Base-by-base conservation (phyloP, 768 basidiomycete genomes). In the Lyophyllum decastes region DNA sequence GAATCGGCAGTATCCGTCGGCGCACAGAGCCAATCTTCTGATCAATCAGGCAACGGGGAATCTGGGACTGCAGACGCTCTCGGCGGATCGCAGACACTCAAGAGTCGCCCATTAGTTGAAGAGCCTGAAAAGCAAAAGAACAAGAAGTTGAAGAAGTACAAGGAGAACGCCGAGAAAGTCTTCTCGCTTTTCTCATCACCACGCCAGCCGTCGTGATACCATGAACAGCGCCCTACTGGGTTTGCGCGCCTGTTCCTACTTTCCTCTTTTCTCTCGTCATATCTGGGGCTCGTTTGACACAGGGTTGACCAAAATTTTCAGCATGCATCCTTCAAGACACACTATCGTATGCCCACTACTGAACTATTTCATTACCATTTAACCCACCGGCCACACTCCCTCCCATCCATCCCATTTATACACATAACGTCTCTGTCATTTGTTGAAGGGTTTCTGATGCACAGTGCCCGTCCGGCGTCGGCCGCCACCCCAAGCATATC, bases 161-260 rank as follows among this genome's bases (percentile, higher is more conserved):
- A 92, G 75, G 87, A 92, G 68, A 89, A 87, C 60, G 90, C 92
- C 2, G 91, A 92, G 77, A 93, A 93, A 62, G 82, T 94, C 54
- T 79, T 94, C 57, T 90, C 90, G 30, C 76, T 94, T 61, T 93
- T 94, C 71, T 87, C 88, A 43, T 84, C 88, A 25, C 87, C 89
- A 59, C 88, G 82, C 57, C 82, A 80, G 66, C 66, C 70, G 47
- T 70, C 66, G 61, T 68, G 60, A 62, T 54, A 54, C 45, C 45
- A 22, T 54, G 34, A 41, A 56, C 35, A 26, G 30, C 30, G 45
- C 40, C 55, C 30, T 52, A 44, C 46, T 51, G 52, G 57, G 54
- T 54, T 50, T 54, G 53, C 35, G 55, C 52, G 44, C 25, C 52
- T 48, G 43, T 55, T 53, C 40, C 24, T 7, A 19, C 55, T 34